Conservation (phyloP, 306 rosid species). For the Lotus japonicus region DNA sequence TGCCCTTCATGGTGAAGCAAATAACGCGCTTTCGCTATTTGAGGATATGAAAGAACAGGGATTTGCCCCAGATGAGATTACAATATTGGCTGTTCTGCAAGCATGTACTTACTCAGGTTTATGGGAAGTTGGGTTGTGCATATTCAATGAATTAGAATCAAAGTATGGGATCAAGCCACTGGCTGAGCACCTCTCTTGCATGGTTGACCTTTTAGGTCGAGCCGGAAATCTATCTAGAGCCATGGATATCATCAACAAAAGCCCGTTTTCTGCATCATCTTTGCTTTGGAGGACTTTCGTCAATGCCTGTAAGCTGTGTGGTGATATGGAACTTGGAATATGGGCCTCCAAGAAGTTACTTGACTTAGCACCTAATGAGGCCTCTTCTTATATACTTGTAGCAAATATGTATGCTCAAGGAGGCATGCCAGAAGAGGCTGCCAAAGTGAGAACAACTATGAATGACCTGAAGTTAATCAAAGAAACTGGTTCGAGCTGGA, state of each 20-base stretch:
- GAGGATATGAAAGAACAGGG: slow-evolving; percentile 39
- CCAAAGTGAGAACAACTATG: slow-evolving; percentile 46
- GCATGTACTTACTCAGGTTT: no score
- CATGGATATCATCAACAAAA: no score
- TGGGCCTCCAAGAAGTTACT: slow-evolving; percentile 39
- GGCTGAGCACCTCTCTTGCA: no score
- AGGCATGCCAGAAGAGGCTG: slow-evolving; percentile 47
- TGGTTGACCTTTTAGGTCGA: no score
- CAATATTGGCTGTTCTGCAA: no score
- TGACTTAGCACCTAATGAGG: slow-evolving; percentile 43
- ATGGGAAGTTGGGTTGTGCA: no score
- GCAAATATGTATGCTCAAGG: slow-evolving; percentile 37
- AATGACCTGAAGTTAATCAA: slow-evolving; percentile 39
- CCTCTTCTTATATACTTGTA: slow-evolving; percentile 36
- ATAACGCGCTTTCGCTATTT: slow-evolving; percentile 33
- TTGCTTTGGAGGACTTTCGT: slow-evolving; percentile 23
- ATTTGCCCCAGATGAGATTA: neutral
- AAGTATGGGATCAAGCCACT: no score
- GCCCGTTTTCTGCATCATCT: slow-evolving; percentile 28
- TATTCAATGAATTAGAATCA: no score
- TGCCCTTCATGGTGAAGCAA: slow-evolving; percentile 43
- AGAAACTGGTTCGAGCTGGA: slow-evolving; percentile 54
- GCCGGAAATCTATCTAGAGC: no score
- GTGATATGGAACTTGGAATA: slow-evolving; percentile 35
- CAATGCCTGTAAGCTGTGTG: neutral